Conservation (phyloP, 306 rosid genomes). For the Carpinus fangiana region DNA sequence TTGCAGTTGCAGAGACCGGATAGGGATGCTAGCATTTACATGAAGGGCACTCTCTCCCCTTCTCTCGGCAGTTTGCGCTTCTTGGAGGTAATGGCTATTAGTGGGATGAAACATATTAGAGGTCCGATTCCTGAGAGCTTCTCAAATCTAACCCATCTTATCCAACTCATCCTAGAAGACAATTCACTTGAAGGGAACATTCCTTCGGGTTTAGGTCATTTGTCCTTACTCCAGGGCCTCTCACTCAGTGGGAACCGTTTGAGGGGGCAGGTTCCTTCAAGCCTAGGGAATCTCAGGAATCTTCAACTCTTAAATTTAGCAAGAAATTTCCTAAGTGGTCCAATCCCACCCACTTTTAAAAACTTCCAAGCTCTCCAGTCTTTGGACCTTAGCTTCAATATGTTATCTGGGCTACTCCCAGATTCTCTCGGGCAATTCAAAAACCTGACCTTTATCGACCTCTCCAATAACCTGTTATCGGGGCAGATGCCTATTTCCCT, state of each 20-base stretch:
- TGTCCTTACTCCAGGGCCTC: constrained; percentile 67
- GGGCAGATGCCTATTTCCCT: constrained; percentile 74
- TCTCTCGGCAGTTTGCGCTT: constrained; percentile 70
- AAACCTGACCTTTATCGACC: constrained; percentile 65
- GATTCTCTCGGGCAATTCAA: constrained; percentile 56
- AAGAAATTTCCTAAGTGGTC: constrained; percentile 64
- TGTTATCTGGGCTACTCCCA: constrained; percentile 63
- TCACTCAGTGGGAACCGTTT: constrained; percentile 72
- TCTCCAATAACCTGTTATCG: constrained; percentile 65
- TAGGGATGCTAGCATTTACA: constrained; percentile 42
- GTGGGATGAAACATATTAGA: constrained; percentile 76
- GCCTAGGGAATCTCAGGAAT: constrained; percentile 56
- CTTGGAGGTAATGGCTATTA: constrained; percentile 78
- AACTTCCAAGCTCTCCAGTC: constrained; percentile 52
- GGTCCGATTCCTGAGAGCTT: constrained; percentile 77
- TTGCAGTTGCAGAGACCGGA: constrained; percentile 79
- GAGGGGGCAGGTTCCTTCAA: constrained; percentile 74
- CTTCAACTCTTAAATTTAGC: constrained; percentile 68
- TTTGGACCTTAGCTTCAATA: constrained; percentile 82
- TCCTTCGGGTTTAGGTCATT: constrained; percentile 72
- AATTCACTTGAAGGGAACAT: constrained; percentile 74
- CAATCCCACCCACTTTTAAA: constrained; percentile 61
- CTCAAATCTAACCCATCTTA: constrained; percentile 67
- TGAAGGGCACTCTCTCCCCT: constrained; percentile 84
- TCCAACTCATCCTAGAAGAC: constrained; percentile 71